Conservation (phyloP, 2,329 filamentous ascomycete species). For the Botrytis paeoniae region DNA sequence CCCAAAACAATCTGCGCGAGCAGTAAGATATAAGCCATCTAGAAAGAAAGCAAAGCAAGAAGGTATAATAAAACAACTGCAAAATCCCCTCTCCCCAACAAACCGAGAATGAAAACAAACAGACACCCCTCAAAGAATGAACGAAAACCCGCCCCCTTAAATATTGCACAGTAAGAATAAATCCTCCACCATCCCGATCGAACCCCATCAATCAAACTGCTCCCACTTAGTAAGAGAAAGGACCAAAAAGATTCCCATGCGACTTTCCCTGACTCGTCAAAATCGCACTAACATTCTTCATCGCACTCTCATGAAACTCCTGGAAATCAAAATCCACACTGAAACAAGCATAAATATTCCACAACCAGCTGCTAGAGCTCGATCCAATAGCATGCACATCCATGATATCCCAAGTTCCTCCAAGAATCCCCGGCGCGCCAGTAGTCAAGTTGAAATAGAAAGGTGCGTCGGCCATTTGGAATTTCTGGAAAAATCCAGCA, state of each 20-base stretch:
- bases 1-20: background rate
- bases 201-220: background rate
- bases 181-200: background rate
- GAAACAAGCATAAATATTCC: conserved; percentile 16
- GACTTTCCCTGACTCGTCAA: background rate
- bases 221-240: background rate
- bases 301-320: conserved; percentile 12
- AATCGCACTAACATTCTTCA: conserved; percentile 1
- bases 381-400: conserved; percentile 2
- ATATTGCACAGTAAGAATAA: background rate
- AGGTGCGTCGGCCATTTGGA: background rate
- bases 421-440: background rate
- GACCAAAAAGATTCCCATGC: background rate
- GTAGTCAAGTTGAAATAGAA: background rate
- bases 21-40: background rate
- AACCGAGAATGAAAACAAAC: background rate
- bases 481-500: background rate
- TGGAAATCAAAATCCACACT: background rate
- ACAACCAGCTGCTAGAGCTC: background rate
- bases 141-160: background rate
- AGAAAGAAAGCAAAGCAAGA: background rate
- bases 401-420: conserved; percentile 1
- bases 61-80: background rate
- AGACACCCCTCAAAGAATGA: background rate
- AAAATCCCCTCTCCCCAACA: background rate